phyloP scores from a whole-genome alignment of 169 alveolate species.

The Plasmodium coatneyi region DNA sequence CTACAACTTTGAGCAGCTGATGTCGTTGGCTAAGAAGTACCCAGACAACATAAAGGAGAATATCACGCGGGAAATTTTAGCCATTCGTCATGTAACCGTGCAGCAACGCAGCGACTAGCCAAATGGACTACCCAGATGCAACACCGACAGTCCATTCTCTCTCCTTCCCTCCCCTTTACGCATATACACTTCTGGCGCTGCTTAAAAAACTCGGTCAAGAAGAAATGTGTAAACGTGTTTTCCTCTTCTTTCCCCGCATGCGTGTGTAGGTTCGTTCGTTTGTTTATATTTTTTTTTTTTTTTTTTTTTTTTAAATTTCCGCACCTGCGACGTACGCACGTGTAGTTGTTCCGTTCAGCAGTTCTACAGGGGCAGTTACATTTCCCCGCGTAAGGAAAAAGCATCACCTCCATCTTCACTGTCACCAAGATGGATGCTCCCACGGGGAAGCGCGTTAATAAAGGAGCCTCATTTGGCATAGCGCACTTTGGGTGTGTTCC shows the following conservation, averaged over 20 bases:
- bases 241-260: background rate
- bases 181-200: background rate
- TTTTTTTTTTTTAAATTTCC: background rate
- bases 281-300: background rate
- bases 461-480: background rate
- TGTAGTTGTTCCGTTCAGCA: background rate
- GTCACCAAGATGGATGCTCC: background rate
- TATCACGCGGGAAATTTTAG: constrained; percentile 27
- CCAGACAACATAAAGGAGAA: constrained; percentile 57
- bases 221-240: background rate
- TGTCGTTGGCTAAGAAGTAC: constrained; percentile 16
- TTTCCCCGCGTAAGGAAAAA: background rate
- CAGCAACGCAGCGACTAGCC: background rate
- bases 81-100: background rate
- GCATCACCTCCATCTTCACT: background rate
- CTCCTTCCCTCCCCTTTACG: background rate
- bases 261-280: background rate
- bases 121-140: background rate
- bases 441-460: background rate
- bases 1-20: background rate
- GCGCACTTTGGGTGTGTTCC: background rate
- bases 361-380: background rate
- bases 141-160: background rate
- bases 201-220: background rate
- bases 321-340: background rate